Percentiles rank a stretch among this genome's conserved stretches.
Conservation (phyloP, 495 filamentous ascomycete species). For the Penicillium arizonense region DNA sequence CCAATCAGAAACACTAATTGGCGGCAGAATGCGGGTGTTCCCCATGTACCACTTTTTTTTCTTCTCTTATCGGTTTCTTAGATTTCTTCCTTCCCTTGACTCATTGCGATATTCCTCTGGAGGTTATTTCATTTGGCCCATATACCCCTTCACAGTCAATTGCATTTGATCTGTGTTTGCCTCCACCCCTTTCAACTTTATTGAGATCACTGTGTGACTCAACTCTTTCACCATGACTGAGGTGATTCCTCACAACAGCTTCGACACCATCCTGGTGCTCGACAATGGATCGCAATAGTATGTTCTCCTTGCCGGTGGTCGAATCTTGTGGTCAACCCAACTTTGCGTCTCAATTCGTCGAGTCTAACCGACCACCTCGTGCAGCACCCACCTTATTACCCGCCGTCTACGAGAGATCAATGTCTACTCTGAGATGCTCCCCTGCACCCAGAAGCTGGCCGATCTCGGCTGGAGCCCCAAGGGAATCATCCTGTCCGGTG, state of each 20-base stretch:
- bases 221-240: constrained; percentile 1
- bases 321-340: constrained; percentile 7
- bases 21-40: too few relatives aligned
- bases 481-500: constrained; percentile 45
- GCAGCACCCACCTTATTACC: constrained; percentile 65
- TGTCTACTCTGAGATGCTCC: constrained; percentile 89
- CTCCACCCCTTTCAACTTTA: too few relatives aligned
- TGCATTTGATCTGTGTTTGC: too few relatives aligned
- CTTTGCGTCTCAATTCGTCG: neutral
- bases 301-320: constrained; percentile 5
- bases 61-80: neutral
- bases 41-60: too few relatives aligned
- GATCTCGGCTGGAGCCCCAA: constrained; percentile 80
- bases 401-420: constrained; percentile 75
- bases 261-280: constrained; percentile 65
- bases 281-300: constrained; percentile 58
- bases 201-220: too few relatives aligned
- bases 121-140: too few relatives aligned
- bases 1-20: neutral
- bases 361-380: constrained; percentile 49
- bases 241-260: constrained; percentile 50
- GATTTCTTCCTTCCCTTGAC: constrained; percentile 5
- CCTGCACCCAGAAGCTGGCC: constrained; percentile 81
- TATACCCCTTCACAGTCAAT: too few relatives aligned
- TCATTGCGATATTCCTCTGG: too few relatives aligned